phyloP scores from a whole-genome alignment of 129 eudicot genomes.

The Pseudognaphalium luteoalbum region DNA sequence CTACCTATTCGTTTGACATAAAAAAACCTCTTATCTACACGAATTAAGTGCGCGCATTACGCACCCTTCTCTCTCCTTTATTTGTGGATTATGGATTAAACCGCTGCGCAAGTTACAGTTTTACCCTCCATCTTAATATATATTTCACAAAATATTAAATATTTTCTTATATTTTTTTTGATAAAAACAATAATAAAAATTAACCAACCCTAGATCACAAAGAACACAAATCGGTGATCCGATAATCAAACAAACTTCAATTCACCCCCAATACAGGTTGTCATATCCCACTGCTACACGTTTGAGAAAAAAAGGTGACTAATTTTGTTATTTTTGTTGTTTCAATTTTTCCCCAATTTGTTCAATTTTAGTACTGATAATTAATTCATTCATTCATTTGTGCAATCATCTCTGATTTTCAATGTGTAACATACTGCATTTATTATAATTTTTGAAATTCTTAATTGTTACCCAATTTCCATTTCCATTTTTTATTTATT shows the following conservation, averaged over 20 bases:
- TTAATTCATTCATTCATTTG: too few species aligned
- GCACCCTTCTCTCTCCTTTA: not conserved
- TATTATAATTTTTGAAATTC: too few species aligned
- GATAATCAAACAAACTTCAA: conserved; percentile 23
- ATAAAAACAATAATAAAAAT: conserved; percentile 22
- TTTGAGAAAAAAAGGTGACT: not conserved
- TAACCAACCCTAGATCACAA: not conserved
- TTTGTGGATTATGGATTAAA: not conserved
- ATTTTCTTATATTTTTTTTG: conserved; percentile 7
- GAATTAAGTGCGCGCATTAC: not conserved
- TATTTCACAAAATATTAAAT: not conserved
- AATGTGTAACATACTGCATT: not conserved
- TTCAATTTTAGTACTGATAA: not conserved
- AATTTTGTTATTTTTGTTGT: not conserved
- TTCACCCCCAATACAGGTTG: conserved; percentile 24
- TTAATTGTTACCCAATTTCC: not conserved
- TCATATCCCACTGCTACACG: conserved; percentile 16
- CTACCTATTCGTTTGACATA: too few species aligned
- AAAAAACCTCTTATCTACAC: not conserved
- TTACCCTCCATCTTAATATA: not conserved
- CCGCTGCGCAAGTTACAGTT: not conserved
- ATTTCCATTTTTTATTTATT: too few species aligned
- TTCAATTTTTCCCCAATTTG: not conserved
- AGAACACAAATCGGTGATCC: conserved; percentile 25
- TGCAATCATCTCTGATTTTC: not conserved